Percentiles rank a stretch among this genome's conserved stretches.
Conservation (phyloP, 108 stramenopile species). For the Thalassiosira profunda region DNA sequence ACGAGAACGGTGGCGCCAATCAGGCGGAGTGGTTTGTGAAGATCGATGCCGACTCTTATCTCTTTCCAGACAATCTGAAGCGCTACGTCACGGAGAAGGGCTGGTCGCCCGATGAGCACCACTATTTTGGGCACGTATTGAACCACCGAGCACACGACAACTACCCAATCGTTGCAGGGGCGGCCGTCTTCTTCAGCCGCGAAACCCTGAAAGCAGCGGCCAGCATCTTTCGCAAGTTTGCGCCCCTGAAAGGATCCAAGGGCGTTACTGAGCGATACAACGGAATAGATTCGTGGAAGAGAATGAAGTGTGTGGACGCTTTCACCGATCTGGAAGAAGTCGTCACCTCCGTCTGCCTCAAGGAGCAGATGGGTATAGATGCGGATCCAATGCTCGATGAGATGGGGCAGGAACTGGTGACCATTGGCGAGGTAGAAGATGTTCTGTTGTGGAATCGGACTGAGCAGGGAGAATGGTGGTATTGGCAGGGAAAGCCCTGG, state of each 20-base stretch:
- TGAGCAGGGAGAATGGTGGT: conserved; percentile 47
- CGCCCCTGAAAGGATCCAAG: background rate
- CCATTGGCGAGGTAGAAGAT: conserved; percentile 24
- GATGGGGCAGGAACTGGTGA: conserved; percentile 12
- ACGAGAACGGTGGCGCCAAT: conserved; percentile 29
- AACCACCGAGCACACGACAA: conserved; percentile 11
- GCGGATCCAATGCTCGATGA: conserved; percentile 25
- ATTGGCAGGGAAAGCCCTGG: conserved; percentile 34
- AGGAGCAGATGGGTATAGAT: conserved; percentile 19
- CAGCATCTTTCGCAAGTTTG: conserved; percentile 18
- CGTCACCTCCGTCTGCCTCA: conserved; percentile 35
- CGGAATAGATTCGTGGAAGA: background rate
- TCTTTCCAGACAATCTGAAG: conserved; percentile 39
- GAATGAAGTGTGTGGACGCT: conserved; percentile 14
- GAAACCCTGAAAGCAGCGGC: conserved; percentile 25
- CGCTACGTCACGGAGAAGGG: conserved; percentile 22
- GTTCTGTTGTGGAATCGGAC: conserved; percentile 32
- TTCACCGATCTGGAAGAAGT: conserved; percentile 31
- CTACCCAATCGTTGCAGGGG: conserved; percentile 22
- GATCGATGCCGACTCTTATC: conserved; percentile 33
- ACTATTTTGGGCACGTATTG: conserved; percentile 43
- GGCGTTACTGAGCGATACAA: background rate
- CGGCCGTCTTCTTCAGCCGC: conserved; percentile 32
- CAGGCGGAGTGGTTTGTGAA: conserved; percentile 42
- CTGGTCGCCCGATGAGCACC: conserved; percentile 28